phyloP scores from a whole-genome alignment of 2,329 filamentous ascomycete species.

The Xylaria sp. region DNA sequence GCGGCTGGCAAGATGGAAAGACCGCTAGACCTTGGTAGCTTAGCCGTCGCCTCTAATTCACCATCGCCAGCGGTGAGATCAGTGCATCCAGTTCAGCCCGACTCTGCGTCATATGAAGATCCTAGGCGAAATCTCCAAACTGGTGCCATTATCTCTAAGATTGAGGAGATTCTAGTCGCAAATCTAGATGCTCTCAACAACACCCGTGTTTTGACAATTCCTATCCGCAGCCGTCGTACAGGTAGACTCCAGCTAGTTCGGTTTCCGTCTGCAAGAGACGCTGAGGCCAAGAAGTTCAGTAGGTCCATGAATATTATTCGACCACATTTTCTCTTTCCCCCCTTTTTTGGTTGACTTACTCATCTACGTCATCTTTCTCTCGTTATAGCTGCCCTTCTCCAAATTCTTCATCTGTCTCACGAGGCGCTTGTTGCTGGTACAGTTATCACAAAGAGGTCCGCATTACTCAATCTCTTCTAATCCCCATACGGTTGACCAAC shows the following conservation, averaged over 20 bases:
- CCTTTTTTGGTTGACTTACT: conserved; percentile 9
- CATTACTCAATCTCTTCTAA: conserved; percentile 14
- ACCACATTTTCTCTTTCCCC: background rate
- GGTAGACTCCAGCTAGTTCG: conserved; percentile 40
- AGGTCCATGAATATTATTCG: conserved; percentile 32
- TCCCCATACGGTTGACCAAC: conserved; percentile 13
- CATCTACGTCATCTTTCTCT: conserved; percentile 1
- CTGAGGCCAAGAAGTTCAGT: conserved; percentile 48
- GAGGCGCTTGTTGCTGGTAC: conserved; percentile 66
- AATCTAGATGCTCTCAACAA: conserved; percentile 62
- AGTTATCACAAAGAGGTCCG: conserved; percentile 71
- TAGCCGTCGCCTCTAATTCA: background rate
- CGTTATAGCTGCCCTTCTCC: conserved; percentile 63
- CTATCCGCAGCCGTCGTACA: conserved; percentile 54
- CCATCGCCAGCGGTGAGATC: conserved; percentile 19
- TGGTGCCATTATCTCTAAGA: conserved; percentile 51
- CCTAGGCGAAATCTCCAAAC: conserved; percentile 21
- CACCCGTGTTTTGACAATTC: conserved; percentile 59
- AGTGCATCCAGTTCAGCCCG: background rate
- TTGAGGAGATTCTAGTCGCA: conserved; percentile 65
- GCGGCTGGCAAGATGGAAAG: conserved; percentile 15
- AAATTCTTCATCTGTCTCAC: conserved; percentile 69
- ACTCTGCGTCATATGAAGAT: conserved; percentile 6
- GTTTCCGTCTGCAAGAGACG: conserved; percentile 42
- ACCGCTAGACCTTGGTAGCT: background rate